Percentiles rank a stretch among this genome's conserved stretches.
Conservation (phyloP, 2,329 filamentous ascomycete genomes). For the Fusarium neocosmosporiellum region DNA sequence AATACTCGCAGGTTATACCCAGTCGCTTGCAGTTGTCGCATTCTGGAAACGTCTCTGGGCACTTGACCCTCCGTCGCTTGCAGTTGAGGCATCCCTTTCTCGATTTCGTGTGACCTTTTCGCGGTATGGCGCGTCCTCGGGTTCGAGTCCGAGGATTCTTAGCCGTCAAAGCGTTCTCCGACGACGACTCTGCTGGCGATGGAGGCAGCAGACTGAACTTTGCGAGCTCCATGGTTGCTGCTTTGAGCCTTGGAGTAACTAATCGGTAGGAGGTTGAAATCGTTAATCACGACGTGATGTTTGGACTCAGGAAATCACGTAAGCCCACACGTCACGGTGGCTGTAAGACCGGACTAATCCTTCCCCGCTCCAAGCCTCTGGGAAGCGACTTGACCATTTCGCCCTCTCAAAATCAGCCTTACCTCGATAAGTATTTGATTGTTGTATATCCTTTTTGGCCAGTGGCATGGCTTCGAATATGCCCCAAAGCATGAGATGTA, state of each 20-base stretch:
- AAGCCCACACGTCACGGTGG: neutral
- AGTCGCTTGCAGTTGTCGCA: conserved; percentile 30
- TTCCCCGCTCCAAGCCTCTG: conserved; percentile 5
- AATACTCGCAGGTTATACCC: conserved; percentile 31
- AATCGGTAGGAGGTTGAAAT: neutral
- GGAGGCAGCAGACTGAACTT: neutral
- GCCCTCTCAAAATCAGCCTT: neutral
- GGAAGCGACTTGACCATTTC: neutral
- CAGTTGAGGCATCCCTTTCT: conserved; percentile 36
- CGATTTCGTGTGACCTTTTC: conserved; percentile 32
- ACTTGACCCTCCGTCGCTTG: conserved; percentile 39
- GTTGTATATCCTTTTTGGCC: neutral
- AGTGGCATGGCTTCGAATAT: neutral
- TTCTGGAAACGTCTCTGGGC: conserved; percentile 28
- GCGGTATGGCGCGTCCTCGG: conserved; percentile 10
- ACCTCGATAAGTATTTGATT: neutral
- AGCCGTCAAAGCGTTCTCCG: neutral
- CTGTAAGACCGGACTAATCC: conserved; percentile 28
- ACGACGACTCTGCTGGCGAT: neutral
- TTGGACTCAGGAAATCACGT: neutral
- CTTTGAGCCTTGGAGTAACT: neutral
- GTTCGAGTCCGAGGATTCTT: neutral
- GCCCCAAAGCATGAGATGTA: neutral
- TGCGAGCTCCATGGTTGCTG: neutral
- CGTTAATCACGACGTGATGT: neutral